Evolutionary conservation across 1,284 basidiomycete species (phyloP).

Genomic region (Ustilago cynodontis): DNA sequence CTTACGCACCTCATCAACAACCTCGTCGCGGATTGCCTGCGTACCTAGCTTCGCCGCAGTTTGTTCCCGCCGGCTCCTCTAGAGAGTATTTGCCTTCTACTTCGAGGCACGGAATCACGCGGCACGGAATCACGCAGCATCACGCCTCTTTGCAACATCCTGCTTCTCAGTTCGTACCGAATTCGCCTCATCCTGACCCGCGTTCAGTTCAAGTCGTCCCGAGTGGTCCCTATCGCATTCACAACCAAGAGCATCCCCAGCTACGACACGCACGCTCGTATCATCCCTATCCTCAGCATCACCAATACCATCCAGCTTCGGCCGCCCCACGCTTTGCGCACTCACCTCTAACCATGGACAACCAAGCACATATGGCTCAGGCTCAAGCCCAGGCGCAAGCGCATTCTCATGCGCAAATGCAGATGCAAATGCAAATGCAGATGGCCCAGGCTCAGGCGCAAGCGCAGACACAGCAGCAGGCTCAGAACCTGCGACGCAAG

Average conservation of each 20-base stretch:
- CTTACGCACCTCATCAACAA: neutral
- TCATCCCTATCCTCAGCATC: conserved; percentile 22
- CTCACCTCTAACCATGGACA: conserved; percentile 32
- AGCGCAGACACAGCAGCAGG: conserved; percentile 56
- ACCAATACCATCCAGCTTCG: neutral
- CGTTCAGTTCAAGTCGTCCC: neutral
- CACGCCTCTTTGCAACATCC: neutral
- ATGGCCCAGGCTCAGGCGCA: conserved; percentile 52
- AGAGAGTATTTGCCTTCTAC: neutral
- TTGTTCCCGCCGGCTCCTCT: neutral
- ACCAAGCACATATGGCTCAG: conserved; percentile 40
- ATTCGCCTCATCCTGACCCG: neutral
- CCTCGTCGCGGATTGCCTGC: conserved; percentile 6
- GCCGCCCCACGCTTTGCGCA: conserved; percentile 14
- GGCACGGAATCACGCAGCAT: conserved; percentile 12
- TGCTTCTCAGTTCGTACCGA: conserved; percentile 2
- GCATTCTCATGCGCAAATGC: conserved; percentile 39
- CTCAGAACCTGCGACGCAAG: conserved; percentile 48
- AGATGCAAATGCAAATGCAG: conserved; percentile 47
- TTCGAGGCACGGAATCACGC: neutral
- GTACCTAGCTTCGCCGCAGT: neutral
- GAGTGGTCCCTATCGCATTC: neutral
- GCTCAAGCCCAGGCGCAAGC: conserved; percentile 59
- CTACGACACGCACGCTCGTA: conserved; percentile 28
- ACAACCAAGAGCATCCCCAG: conserved; percentile 25